Conservation (phyloP, 305 asterid species). For the Fraxinus baroniana region DNA sequence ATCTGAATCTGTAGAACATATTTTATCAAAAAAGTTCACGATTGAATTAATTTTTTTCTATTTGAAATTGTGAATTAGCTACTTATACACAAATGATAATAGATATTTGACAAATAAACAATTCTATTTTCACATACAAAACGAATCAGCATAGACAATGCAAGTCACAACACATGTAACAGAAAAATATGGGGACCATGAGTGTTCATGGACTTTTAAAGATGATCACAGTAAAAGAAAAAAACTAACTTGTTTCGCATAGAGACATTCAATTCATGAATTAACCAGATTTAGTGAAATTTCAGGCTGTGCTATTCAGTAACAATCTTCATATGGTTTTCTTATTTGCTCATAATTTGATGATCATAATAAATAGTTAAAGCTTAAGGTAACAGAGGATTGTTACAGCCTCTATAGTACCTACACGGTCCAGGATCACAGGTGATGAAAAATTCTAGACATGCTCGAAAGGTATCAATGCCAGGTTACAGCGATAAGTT, state of each 20-base stretch:
- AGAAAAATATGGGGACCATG: not conserved
- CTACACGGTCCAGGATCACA: conserved; percentile 1
- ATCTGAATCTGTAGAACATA: not conserved
- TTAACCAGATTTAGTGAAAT: not conserved
- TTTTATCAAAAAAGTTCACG: conserved; percentile 1
- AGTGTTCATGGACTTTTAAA: not conserved
- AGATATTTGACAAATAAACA: not conserved
- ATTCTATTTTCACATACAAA: conserved; percentile 16
- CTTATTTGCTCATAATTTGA: conserved; percentile 1
- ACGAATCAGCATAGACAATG: conserved; percentile 11
- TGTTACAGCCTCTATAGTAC: not conserved
- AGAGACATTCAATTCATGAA: not conserved
- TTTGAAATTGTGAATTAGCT: not conserved
- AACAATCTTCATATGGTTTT: conserved; percentile 7
- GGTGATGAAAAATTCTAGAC: conserved; percentile 4
- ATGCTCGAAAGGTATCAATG: conserved; percentile 13
- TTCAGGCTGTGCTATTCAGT: conserved; percentile 1
- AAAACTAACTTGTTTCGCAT: not conserved
- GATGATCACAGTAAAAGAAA: not conserved
- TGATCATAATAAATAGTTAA: not conserved
- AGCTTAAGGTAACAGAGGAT: not conserved
- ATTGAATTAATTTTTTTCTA: not conserved
- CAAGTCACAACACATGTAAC: not conserved
- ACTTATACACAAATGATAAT: not conserved
- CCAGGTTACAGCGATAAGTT: not conserved